Conservation (phyloP, 2,329 filamentous ascomycete species). For the Tolypocladium nubicola region DNA sequence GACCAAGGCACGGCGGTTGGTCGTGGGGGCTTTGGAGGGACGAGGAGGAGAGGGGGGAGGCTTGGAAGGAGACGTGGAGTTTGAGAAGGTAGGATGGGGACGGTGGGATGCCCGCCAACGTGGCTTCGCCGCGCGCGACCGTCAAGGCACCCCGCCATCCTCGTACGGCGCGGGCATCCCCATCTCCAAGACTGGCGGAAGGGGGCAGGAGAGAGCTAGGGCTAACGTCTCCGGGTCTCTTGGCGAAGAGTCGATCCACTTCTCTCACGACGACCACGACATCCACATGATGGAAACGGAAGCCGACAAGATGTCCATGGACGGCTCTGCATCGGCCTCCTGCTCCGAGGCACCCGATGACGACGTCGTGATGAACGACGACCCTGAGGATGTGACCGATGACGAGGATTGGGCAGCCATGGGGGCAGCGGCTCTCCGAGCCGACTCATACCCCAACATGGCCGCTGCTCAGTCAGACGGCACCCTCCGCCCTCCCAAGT, state of each 20-base stretch:
- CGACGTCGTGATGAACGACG: conserved; percentile 56
- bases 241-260: conserved; percentile 61
- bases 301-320: conserved; percentile 89
- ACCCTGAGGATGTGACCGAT: conserved; percentile 80
- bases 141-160: conserved; percentile 28
- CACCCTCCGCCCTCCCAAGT: conserved; percentile 28
- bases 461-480: conserved; percentile 43
- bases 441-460: conserved; percentile 49
- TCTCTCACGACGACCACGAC: conserved; percentile 60
- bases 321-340: conserved; percentile 58
- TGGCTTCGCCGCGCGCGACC: conserved; percentile 46
- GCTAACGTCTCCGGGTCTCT: conserved; percentile 46
- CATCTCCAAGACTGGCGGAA: conserved; percentile 35
- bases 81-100: conserved; percentile 96
- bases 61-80: conserved; percentile 62
- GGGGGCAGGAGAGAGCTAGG: conserved; percentile 36
- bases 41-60: conserved; percentile 55
- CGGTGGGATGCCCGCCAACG: conserved; percentile 80
- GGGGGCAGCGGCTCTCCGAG: conserved; percentile 73
- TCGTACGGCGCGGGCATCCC: conserved; percentile 43
- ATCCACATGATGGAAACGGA: conserved; percentile 69
- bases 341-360: conserved; percentile 67
- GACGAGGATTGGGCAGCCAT: conserved; percentile 94
- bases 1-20: conserved; percentile 79
- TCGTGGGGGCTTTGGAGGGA: conserved; percentile 85